These are phyloP conservation scores for Nephelium lappaceum DNA, from an alignment of 345 rosid species.

Conservation along the genomic window DNA sequence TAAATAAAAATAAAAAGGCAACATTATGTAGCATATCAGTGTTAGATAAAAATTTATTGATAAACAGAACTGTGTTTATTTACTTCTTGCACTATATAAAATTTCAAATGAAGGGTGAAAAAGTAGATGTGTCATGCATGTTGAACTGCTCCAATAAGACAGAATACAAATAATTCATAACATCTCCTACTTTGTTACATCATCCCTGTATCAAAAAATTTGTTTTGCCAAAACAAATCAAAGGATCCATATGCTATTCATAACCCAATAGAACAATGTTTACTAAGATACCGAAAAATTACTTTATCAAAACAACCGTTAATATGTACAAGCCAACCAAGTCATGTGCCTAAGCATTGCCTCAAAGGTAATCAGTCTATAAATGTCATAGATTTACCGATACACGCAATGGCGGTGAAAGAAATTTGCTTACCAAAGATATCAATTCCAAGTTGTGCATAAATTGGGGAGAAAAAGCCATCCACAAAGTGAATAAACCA, in stretches of 20 bases:
- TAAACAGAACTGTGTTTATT: not conserved
- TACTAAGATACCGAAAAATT: not conserved
- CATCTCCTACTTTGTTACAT: not conserved
- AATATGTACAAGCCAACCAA: not conserved
- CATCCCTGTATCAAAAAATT: not conserved
- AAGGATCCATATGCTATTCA: not conserved
- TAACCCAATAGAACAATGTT: not conserved
- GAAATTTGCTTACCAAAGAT: conserved; percentile 69
- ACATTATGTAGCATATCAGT: too few relatives aligned
- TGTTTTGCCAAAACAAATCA: not conserved
- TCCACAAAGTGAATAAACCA: conserved; percentile 99
- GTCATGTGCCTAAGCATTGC: not conserved
- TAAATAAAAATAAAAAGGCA: too few relatives aligned
- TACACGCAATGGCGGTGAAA: not conserved
- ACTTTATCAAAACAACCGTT: not conserved
- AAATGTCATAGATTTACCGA: not conserved
- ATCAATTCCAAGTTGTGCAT: conserved; percentile 89
- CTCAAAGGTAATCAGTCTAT: not conserved
- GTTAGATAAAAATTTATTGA: too few relatives aligned
- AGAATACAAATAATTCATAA: not conserved
- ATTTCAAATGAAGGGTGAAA: not conserved
- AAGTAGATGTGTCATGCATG: not conserved
- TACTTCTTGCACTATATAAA: not conserved
- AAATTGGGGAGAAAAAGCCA: conserved; percentile 97
- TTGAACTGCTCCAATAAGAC: not conserved